Evolutionary conservation across 2,329 filamentous ascomycete genomes (phyloP).

Genomic region (Septoria linicola): DNA sequence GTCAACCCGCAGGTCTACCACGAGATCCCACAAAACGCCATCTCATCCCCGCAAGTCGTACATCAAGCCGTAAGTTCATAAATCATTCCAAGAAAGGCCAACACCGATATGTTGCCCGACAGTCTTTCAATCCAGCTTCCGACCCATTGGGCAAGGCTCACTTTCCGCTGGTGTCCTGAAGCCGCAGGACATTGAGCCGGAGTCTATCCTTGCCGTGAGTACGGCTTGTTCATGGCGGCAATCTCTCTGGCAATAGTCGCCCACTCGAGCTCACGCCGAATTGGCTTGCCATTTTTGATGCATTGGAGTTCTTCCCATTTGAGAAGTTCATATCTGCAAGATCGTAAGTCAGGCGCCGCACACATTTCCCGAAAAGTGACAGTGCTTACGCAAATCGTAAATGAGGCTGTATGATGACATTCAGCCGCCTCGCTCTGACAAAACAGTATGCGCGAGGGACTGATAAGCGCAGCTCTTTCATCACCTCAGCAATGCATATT

Average conservation of each 20-base stretch:
- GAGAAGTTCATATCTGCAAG: constrained; percentile 72
- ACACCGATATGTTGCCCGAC: background rate
- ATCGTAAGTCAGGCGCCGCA: constrained; percentile 11
- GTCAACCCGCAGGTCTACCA: too few species aligned
- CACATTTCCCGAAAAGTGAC: background rate
- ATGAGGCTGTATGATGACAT: constrained; percentile 98
- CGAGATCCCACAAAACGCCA: too few species aligned
- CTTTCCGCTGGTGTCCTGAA: background rate
- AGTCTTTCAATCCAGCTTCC: background rate
- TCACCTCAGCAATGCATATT: constrained; percentile 98
- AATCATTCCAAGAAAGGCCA: background rate
- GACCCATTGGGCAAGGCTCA: background rate
- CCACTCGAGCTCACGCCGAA: constrained; percentile 87
- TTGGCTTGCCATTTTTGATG: constrained; percentile 51
- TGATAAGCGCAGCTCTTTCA: constrained; percentile 75
- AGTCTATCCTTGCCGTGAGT: constrained; percentile 61
- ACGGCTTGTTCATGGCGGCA: constrained; percentile 92
- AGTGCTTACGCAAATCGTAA: constrained; percentile 74
- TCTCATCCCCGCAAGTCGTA: background rate
- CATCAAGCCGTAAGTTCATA: background rate
- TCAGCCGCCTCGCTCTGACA: constrained; percentile 84
- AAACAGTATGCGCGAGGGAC: constrained; percentile 95
- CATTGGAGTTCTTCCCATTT: constrained; percentile 88
- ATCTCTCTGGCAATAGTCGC: constrained; percentile 83
- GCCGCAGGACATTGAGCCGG: background rate